Conservation (phyloP, 345 rosid genomes). For the Camelina neglecta region DNA sequence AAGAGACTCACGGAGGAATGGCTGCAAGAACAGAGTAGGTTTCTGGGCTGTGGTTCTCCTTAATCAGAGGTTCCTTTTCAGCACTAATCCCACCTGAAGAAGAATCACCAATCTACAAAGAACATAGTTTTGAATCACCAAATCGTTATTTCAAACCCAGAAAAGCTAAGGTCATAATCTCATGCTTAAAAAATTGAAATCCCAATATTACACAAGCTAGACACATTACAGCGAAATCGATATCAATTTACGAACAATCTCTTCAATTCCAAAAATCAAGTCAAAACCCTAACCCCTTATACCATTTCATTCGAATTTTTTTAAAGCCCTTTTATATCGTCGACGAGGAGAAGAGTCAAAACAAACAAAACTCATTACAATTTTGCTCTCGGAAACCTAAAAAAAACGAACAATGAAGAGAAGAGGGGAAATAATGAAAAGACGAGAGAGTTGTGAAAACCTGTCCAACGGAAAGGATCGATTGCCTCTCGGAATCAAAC, state of each 20-base stretch:
- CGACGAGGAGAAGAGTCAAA: background rate
- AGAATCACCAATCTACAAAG: slow-evolving; percentile 58
- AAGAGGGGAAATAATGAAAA: background rate
- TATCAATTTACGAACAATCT: background rate
- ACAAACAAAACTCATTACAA: slow-evolving; percentile 20
- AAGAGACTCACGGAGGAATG: slow-evolving; percentile 68
- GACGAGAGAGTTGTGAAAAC: slow-evolving; percentile 34
- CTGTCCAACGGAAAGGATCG: slow-evolving; percentile 53
- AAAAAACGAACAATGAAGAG: background rate
- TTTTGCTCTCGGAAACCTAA: slow-evolving; percentile 7
- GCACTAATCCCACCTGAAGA: slow-evolving; percentile 64
- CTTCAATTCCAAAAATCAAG: background rate
- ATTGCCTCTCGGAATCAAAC: slow-evolving; percentile 56
- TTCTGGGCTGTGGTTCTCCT: slow-evolving; percentile 52
- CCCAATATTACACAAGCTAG: slow-evolving; percentile 5
- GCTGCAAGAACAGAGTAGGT: slow-evolving; percentile 68
- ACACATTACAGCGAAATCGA: slow-evolving; percentile 12
- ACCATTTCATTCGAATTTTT: slow-evolving; percentile 7
- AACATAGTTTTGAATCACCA: background rate
- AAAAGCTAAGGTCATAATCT: slow-evolving; percentile 1
- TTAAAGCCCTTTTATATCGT: background rate
- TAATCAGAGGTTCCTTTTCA: slow-evolving; percentile 71
- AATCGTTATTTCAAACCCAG: background rate
- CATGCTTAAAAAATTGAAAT: background rate
- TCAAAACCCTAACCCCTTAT: slow-evolving; percentile 18